A percentile compares a stretch with the other conserved stretches of the same genome.
Conservation (phyloP, 2,329 filamentous ascomycete genomes). For the Scedosporium apiospermum region DNA sequence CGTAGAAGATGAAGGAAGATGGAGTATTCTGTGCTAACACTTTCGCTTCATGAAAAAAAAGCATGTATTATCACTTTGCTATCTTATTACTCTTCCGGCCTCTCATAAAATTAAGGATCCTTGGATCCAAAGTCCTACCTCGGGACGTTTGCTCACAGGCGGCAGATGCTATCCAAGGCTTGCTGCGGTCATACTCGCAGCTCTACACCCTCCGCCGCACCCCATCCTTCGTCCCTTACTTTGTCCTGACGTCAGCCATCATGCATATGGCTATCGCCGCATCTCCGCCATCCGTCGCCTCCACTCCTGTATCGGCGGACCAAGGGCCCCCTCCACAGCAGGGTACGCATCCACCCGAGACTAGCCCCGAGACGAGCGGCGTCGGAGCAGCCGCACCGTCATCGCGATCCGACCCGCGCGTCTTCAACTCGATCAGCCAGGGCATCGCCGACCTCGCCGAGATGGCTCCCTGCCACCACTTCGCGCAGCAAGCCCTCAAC, state of each 20-base stretch:
- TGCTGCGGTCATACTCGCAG: constrained; percentile 46
- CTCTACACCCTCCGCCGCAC: constrained; percentile 49
- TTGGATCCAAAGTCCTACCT: constrained; percentile 53
- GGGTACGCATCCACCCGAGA: background rate
- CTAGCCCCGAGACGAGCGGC: background rate
- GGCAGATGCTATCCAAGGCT: constrained; percentile 48
- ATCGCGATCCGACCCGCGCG: constrained; percentile 15
- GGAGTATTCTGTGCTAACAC: background rate
- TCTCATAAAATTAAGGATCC: constrained; percentile 54
- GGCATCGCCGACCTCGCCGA: constrained; percentile 49
- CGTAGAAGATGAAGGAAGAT: too few relatives aligned
- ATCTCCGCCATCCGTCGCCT: constrained; percentile 15
- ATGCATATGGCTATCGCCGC: constrained; percentile 49
- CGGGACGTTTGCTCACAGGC: constrained; percentile 56
- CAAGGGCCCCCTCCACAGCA: background rate
- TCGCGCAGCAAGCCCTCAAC: constrained; percentile 50
- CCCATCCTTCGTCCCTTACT: constrained; percentile 52
- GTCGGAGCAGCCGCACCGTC: background rate
- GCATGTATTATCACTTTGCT: constrained; percentile 62
- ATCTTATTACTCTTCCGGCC: constrained; percentile 68
- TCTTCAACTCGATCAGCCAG: constrained; percentile 36
- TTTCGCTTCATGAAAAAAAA: constrained; percentile 16
- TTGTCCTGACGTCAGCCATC: constrained; percentile 51
- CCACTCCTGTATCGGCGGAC: background rate
- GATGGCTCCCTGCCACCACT: constrained; percentile 52